Evolutionary conservation across 192 early-diverging fungal genomes (phyloP).

Genomic region (Podila minutissima): DNA sequence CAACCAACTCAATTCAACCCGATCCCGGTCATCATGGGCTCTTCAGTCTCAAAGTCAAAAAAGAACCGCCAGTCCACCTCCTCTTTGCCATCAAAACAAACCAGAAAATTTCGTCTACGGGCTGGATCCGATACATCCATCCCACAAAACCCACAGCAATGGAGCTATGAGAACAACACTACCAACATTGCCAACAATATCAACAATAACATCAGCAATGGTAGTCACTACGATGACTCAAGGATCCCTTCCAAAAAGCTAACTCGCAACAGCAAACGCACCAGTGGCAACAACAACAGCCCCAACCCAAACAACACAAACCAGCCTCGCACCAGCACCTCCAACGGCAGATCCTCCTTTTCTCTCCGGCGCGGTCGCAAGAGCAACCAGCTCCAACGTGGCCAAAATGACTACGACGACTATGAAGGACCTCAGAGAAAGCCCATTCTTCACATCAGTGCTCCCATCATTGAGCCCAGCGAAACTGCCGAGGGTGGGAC

Average conservation of each 20-base stretch:
- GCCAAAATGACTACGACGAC: not conserved
- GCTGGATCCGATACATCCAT: slow-evolving; percentile 1
- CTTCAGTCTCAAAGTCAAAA: slow-evolving; percentile 41
- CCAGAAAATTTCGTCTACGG: not conserved
- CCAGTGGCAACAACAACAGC: slow-evolving; percentile 1
- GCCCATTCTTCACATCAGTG: slow-evolving; percentile 16
- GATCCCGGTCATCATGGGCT: slow-evolving; percentile 24
- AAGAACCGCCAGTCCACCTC: slow-evolving; percentile 38
- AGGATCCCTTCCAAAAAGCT: not conserved
- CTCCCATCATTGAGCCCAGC: slow-evolving; percentile 24
- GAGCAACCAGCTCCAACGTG: slow-evolving; percentile 17
- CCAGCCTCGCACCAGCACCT: slow-evolving; percentile 32
- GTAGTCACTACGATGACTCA: not conserved
- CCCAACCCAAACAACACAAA: slow-evolving; percentile 15
- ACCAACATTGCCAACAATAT: not conserved
- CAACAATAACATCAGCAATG: not conserved
- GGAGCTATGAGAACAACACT: slow-evolving; percentile 1
- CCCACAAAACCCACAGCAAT: slow-evolving; percentile 19
- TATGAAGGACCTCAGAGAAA: not conserved
- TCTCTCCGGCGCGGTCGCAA: slow-evolving; percentile 29
- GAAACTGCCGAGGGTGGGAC: not conserved
- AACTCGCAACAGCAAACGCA: not conserved
- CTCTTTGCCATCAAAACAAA: slow-evolving; percentile 1
- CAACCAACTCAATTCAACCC: no score
- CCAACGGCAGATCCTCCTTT: slow-evolving; percentile 22